These are phyloP conservation scores for Populus hybrid DNA, from an alignment of 441 rosid species.

Conservation along the genomic window DNA sequence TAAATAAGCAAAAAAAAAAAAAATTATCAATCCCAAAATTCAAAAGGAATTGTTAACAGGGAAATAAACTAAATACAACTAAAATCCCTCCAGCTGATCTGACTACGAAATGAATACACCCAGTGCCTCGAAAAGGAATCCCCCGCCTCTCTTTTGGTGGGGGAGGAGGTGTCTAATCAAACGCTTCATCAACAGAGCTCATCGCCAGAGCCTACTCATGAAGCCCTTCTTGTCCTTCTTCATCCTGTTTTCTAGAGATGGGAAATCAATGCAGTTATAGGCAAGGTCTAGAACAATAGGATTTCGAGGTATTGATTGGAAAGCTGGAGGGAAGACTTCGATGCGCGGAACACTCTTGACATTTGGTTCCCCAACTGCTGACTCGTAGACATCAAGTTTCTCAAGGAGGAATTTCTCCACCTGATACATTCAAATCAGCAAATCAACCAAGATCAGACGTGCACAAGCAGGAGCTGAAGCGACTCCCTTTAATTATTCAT, in stretches of 20 bases:
- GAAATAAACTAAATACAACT: not conserved
- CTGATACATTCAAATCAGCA: constrained; percentile 32
- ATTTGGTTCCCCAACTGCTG: constrained; percentile 68
- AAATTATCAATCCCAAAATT: constrained; percentile 4
- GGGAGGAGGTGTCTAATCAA: not conserved
- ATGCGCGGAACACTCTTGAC: constrained; percentile 59
- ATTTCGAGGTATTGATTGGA: constrained; percentile 63
- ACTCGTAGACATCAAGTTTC: constrained; percentile 78
- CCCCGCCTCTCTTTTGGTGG: not conserved
- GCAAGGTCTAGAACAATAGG: constrained; percentile 90
- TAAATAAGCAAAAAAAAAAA: no score
- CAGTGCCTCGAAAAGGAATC: not conserved
- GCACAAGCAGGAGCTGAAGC: not conserved
- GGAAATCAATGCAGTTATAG: constrained; percentile 62
- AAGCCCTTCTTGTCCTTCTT: constrained; percentile 78
- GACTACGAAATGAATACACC: constrained; percentile 3
- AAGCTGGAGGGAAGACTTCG: constrained; percentile 80
- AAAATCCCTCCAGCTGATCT: not conserved
- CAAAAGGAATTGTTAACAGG: not conserved
- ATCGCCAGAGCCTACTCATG: constrained; percentile 69
- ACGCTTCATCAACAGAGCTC: constrained; percentile 17
- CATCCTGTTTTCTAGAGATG: constrained; percentile 77
- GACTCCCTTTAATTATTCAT: not conserved
- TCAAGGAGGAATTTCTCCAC: constrained; percentile 71
- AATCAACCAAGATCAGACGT: not conserved